phyloP scores from a whole-genome alignment of 257 asterid genomes.

The Solanum gandarillasii region DNA sequence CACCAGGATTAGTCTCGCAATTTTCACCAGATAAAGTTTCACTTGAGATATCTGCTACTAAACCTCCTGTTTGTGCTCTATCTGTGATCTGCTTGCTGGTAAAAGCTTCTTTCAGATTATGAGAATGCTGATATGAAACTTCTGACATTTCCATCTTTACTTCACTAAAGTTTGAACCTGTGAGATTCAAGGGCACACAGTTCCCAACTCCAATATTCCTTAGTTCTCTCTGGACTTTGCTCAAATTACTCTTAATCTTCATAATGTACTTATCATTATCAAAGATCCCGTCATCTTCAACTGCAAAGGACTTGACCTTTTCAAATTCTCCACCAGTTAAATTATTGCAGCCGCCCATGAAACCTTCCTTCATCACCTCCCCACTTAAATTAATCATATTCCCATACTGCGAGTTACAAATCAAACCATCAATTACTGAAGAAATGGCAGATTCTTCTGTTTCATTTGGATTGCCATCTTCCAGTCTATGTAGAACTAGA shows the following conservation, averaged over 20 bases:
- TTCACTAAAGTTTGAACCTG: constrained; percentile 10
- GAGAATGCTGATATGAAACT: constrained; percentile 14
- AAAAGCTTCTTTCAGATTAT: constrained; percentile 13
- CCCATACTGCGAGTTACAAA: constrained; percentile 7
- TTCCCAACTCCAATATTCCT: constrained; percentile 10
- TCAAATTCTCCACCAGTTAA: constrained; percentile 17
- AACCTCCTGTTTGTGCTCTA: constrained; percentile 9
- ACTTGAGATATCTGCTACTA: constrained; percentile 16
- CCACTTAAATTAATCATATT: constrained; percentile 10
- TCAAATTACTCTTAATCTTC: constrained; percentile 9
- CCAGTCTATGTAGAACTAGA: constrained; percentile 13
- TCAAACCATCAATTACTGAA: constrained; percentile 17
- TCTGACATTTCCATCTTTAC: constrained; percentile 13
- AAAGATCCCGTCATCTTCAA: constrained; percentile 15
- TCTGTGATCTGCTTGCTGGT: constrained; percentile 7
- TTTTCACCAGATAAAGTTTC: constrained; percentile 10
- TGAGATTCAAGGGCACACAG: constrained; percentile 3
- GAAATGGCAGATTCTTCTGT: constrained; percentile 3
- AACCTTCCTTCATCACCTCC: constrained; percentile 17
- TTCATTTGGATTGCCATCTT: constrained; percentile 16
- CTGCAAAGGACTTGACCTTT: constrained; percentile 10
- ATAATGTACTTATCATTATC: constrained; percentile 9
- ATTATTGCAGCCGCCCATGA: not conserved
- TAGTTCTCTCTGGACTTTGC: constrained; percentile 15
- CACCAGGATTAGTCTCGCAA: constrained; percentile 7